Conservation (phyloP, 176 grass and related monocot species). For the bread wheat (Triticum aestivum) region DNA sequence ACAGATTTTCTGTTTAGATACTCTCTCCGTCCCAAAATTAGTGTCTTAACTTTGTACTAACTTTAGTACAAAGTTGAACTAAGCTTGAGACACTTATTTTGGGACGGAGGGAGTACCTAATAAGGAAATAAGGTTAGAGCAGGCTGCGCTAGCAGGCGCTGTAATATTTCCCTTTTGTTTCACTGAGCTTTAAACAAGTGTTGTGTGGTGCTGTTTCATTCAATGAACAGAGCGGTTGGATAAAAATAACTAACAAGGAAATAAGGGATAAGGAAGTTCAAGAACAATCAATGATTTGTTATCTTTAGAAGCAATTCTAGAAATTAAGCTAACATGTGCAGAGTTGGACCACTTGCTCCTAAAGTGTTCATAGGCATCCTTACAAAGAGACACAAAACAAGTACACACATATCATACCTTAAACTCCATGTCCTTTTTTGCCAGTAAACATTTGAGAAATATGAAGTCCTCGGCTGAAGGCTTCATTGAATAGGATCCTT, state of each 20-base stretch:
- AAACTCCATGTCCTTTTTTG: conserved; percentile 59
- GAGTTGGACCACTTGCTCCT: background rate
- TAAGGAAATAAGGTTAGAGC: background rate
- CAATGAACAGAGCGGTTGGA: background rate
- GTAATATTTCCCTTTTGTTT: background rate
- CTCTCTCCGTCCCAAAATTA: no score
- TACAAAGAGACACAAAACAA: conserved; percentile 14
- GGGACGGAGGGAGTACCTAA: background rate
- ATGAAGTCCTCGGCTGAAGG: conserved; percentile 88
- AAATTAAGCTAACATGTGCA: background rate
- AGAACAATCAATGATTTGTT: background rate
- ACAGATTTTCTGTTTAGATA: background rate
- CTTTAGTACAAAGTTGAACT: no score
- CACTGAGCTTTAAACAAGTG: background rate
- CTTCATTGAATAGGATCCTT: conserved; percentile 96
- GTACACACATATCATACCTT: conserved; percentile 50
- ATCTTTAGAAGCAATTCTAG: conserved; percentile 1
- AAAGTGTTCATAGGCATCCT: background rate
- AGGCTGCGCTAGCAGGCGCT: background rate
- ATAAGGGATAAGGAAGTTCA: background rate
- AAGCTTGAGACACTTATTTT: no score
- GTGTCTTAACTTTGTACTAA: no score
- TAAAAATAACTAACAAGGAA: background rate
- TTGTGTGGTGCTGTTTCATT: background rate
- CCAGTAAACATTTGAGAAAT: conserved; percentile 90